phyloP scores from a whole-genome alignment of 176 grass and related monocot genomes.

The Juncus inflexus region DNA sequence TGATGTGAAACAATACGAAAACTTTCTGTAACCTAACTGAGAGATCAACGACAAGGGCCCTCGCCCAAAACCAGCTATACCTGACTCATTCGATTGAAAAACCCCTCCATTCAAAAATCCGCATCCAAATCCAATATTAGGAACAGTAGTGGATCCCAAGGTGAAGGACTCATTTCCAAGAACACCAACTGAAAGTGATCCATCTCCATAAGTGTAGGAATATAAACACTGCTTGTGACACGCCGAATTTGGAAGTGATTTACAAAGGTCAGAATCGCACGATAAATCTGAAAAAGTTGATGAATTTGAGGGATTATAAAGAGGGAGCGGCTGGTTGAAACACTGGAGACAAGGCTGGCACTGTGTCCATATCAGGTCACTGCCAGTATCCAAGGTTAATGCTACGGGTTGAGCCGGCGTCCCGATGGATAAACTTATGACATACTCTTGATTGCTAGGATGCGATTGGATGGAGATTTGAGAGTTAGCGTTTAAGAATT shows the following conservation, averaged over 20 bases:
- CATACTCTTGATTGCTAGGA: slow-evolving; percentile 30
- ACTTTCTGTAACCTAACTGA: slow-evolving; percentile 43
- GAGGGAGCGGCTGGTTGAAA: slow-evolving; percentile 19
- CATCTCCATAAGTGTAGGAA: slow-evolving; percentile 27
- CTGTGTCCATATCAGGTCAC: slow-evolving; percentile 81
- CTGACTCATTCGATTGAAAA: slow-evolving; percentile 18
- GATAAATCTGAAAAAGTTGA: neutral
- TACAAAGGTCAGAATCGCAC: slow-evolving; percentile 29
- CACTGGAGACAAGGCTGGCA: slow-evolving; percentile 35
- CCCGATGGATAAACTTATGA: slow-evolving; percentile 46
- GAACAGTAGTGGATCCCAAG: slow-evolving; percentile 17
- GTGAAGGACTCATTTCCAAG: slow-evolving; percentile 40
- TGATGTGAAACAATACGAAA: slow-evolving; percentile 59
- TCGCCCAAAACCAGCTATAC: slow-evolving; percentile 53
- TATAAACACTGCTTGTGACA: slow-evolving; percentile 26
- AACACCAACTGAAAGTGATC: slow-evolving; percentile 14
- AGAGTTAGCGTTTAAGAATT: too few relatives aligned
- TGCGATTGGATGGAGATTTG: neutral
- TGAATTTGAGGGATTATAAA: slow-evolving; percentile 28
- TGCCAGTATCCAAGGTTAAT: slow-evolving; percentile 57
- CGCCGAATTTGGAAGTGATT: neutral
- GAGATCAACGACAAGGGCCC: slow-evolving; percentile 45
- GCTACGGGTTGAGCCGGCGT: slow-evolving; percentile 32
- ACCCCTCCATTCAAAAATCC: slow-evolving; percentile 12
- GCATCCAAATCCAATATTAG: slow-evolving; percentile 41